Evolutionary conservation across 768 basidiomycete genomes (phyloP).

Genomic region (Boletus subcaerulescens): DNA sequence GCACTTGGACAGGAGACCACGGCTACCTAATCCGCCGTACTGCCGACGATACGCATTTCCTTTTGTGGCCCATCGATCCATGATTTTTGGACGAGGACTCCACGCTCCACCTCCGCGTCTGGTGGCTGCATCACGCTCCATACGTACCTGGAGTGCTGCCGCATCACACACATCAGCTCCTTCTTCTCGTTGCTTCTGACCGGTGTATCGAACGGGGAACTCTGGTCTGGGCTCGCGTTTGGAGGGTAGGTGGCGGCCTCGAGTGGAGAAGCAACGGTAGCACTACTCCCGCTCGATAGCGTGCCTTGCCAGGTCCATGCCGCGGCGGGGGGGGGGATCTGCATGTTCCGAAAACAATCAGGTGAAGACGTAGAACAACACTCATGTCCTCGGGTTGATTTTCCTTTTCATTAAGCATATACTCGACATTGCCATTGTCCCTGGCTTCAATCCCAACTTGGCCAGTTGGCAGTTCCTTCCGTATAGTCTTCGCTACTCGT

Average conservation of each 20-base stretch:
- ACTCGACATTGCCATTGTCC: no score
- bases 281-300: no score
- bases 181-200: not conserved
- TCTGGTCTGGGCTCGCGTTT: no score
- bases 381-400: not conserved
- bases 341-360: no score
- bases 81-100: not conserved
- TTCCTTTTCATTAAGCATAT: not conserved
- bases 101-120: conserved; percentile 1
- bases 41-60: no score
- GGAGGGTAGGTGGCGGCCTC: no score
- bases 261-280: no score
- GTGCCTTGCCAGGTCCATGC: no score
- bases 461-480: conserved; percentile 1
- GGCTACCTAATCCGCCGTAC: no score
- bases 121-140: not conserved
- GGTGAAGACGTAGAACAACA: not conserved
- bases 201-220: not conserved
- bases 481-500: not conserved
- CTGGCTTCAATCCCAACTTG: not conserved
- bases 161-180: not conserved
- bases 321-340: no score
- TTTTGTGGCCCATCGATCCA: no score
- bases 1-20: not conserved
- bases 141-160: not conserved